Evolutionary conservation across 2,329 filamentous ascomycete species (phyloP).

Genomic region (Myriosclerotinia duriaeana): DNA sequence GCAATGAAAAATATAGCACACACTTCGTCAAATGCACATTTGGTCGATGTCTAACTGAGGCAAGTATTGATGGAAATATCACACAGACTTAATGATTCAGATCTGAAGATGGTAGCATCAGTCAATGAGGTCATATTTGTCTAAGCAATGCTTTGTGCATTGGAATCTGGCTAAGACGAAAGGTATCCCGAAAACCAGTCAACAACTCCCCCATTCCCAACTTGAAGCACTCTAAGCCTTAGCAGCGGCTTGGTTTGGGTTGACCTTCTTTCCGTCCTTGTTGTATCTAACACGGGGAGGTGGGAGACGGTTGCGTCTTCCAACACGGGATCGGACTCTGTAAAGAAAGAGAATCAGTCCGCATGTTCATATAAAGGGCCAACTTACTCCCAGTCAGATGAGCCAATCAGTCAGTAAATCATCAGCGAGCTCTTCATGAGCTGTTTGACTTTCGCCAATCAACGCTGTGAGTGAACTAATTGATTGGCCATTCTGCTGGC

Average conservation of each 20-base stretch:
- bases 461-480: no score
- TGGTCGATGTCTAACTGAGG: not conserved
- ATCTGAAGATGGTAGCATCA: slow-evolving; percentile 5
- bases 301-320: slow-evolving; percentile 97
- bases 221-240: slow-evolving; percentile 36
- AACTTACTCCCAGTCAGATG: slow-evolving; percentile 22
- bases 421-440: no score
- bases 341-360: slow-evolving; percentile 36
- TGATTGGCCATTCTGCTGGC: slow-evolving; percentile 25
- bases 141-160: slow-evolving; percentile 25
- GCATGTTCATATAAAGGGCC: slow-evolving; percentile 47
- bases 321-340: slow-evolving; percentile 95
- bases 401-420: not conserved
- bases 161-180: slow-evolving; percentile 22
- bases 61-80: not conserved
- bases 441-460: no score
- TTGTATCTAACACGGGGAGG: slow-evolving; percentile 98
- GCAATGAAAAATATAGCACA: not conserved
- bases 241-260: slow-evolving; percentile 45
- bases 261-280: slow-evolving; percentile 99
- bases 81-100: not conserved
- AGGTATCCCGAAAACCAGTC: slow-evolving; percentile 22
- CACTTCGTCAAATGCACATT: not conserved
- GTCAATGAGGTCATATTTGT: slow-evolving; percentile 24
- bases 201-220: slow-evolving; percentile 22